Evolutionary conservation across 345 rosid species (phyloP), one percentile per base, ranked within the genome.

Genomic region (Acer saccharum): DNA sequence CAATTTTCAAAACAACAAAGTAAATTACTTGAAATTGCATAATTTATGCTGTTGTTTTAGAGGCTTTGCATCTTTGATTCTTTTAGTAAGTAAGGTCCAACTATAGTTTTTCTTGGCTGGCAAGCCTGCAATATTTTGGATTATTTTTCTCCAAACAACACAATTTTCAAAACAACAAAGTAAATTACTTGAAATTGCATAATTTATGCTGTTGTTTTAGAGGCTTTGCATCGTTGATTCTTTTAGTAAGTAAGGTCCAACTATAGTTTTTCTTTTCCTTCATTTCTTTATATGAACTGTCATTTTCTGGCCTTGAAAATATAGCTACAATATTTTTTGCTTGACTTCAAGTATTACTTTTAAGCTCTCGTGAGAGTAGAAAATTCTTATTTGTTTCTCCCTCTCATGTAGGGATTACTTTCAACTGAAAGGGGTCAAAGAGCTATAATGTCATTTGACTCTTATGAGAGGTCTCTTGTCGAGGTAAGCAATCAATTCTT

Each of bases 371-470:
- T 77, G 65, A 29, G 57, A 39, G 69, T 61, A 55, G 18, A 23
- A 44, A 35, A 25, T 55, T 72, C 54, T 68, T 81, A 54, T 77
- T 77, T 70, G 65, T 60, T 72, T 71, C 69, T 73, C 71, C 25
- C n/a, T 27, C 46, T 69, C 32, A 67, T 85, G 67, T 84, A 95
- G 98, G 99, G 98, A 79, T 88, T 95, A 83, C 96, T 93, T 81
- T 92, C 99, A 62, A 95, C 99, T 60, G 98, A 87, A 87, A 92
- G 89, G 76, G 98, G 98, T 76, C 97, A 90, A 77, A 84, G 81
- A 81, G 96, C 96, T 78, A 65, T 90, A 50, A 76, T 72, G 39
- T 87, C 93, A 17, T 88, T 95, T 71, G 91, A 89, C 83, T 83
- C 90, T 66, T 87, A 89, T 75, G 99, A 92, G 80, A 89, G 91